Evolutionary conservation across 148 eudicot genomes (phyloP), one percentile per base, ranked within the genome.

Genomic region (Diospyros lotus): DNA sequence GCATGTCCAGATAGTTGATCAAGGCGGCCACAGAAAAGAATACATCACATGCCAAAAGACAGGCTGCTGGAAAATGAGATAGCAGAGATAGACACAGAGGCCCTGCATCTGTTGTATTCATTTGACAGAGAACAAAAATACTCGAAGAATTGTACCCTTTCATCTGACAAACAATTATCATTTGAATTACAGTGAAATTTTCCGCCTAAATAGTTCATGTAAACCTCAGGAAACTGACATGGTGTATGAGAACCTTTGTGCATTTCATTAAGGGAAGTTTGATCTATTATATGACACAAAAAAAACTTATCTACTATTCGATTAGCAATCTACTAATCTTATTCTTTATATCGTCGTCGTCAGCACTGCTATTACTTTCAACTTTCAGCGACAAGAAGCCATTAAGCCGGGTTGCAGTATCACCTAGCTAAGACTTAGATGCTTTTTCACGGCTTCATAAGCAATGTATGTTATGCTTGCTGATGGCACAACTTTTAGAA

Each of bases 361-460:
- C 50, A 62, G 13, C 59, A 48, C 4, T 48, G 52, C 52, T 48
- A 48, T 48, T 8, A 58, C 52, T 54, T 72, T 40, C 74, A 70
- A 58, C 43, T 17, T 9, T 39, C 11, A 62, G 11, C 38, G 65
- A 8, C 14, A 39, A 41, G 44, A 12, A 65, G 43, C 63, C 42
- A 75, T 41, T 54, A 42, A 42, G 51, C 51, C 55, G 28, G 45
- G 58, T 15, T 6, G 7, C 43, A 44, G 15, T 63, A 43, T 55
- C 71, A 11, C 8, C 80, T 69, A 83, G 10, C 74, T 78, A 54
- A 89, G 79, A 28, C 87, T 86, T 69, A 91, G 87, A 72, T 83
- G 88, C 76, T 91, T 91, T 75, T 89, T 89, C 93, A 88, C 87
- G 73, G 85, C 79, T 75, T 91, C 97, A 28, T 89, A 91, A 66